Evolutionary conservation across 441 rosid genomes (phyloP).

Genomic region (Mallotus japonicus): DNA sequence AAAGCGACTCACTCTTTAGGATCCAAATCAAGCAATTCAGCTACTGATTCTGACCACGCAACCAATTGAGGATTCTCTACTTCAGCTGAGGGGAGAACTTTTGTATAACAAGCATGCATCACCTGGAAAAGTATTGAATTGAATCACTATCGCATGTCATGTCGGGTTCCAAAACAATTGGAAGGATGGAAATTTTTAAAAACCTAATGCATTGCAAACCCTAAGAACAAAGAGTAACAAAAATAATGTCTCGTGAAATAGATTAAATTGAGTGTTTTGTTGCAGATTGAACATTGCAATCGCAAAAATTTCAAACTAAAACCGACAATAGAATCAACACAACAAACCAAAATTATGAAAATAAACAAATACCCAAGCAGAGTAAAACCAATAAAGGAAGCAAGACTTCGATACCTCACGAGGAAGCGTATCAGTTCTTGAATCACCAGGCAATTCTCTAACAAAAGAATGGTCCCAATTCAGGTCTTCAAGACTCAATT

Average conservation of each 20-base stretch:
- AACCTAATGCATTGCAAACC: constrained; percentile 1
- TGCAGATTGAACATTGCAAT: not conserved
- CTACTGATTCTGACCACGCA: constrained; percentile 92
- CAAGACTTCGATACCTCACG: constrained; percentile 57
- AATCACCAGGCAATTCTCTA: constrained; percentile 81
- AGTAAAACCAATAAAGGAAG: not conserved
- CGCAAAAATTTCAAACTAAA: not conserved
- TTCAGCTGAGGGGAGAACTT: constrained; percentile 81
- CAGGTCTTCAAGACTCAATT: constrained; percentile 63
- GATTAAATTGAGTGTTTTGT: too few relatives aligned
- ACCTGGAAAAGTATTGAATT: constrained; percentile 41
- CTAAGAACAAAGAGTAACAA: not conserved
- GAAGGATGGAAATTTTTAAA: not conserved
- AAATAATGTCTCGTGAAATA: too few relatives aligned
- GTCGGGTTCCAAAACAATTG: not conserved
- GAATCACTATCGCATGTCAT: too few relatives aligned
- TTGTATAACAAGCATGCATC: constrained; percentile 78
- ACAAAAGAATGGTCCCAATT: constrained; percentile 93
- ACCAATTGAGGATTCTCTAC: constrained; percentile 90
- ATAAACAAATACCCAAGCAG: not conserved
- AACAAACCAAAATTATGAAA: not conserved
- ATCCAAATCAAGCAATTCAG: constrained; percentile 77
- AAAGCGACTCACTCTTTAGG: constrained; percentile 68
- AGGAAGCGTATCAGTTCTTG: constrained; percentile 56
- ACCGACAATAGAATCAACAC: not conserved